phyloP scores from a whole-genome alignment of 352 stramenopile genomes.

The Achlya hypogyna region DNA sequence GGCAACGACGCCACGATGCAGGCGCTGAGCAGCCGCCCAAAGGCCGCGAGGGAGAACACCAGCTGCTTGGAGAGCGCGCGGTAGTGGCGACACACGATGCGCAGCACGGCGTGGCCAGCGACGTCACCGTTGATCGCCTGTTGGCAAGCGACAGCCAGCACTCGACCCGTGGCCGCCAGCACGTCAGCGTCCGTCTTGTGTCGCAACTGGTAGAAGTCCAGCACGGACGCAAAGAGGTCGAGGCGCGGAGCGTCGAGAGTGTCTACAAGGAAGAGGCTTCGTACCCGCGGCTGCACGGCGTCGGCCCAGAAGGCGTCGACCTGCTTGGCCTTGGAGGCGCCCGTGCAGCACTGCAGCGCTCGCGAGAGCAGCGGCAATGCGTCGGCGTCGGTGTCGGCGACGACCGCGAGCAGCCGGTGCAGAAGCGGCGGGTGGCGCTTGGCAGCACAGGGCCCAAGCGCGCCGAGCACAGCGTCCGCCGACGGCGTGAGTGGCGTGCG shows the following conservation, averaged over 20 bases:
- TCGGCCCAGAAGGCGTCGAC: conserved; percentile 1
- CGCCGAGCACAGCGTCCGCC: neutral
- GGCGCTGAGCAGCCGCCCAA: conserved; percentile 47
- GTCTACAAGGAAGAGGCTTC: neutral
- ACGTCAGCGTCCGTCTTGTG: neutral
- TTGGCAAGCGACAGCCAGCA: neutral
- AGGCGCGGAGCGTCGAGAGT: neutral
- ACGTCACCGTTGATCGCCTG: neutral
- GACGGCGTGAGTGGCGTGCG: neutral
- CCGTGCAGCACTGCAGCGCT: neutral
- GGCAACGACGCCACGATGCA: conserved; percentile 22
- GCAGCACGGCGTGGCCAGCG: conserved; percentile 21
- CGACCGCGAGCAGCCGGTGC: neutral
- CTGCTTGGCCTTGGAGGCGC: neutral
- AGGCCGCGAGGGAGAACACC: conserved; percentile 42
- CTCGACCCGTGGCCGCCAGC: neutral
- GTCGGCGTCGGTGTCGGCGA: neutral
- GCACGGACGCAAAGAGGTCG: neutral
- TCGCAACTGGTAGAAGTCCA: neutral
- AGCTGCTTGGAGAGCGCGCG: conserved; percentile 29
- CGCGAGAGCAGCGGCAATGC: neutral
- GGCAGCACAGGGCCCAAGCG: neutral
- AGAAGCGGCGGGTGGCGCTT: neutral
- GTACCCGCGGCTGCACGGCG: neutral
- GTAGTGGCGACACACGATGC: conserved; percentile 44